These are phyloP conservation scores for Houttuynia cordata DNA, from an alignment of 164 flowering plant species.

Conservation along the genomic window DNA sequence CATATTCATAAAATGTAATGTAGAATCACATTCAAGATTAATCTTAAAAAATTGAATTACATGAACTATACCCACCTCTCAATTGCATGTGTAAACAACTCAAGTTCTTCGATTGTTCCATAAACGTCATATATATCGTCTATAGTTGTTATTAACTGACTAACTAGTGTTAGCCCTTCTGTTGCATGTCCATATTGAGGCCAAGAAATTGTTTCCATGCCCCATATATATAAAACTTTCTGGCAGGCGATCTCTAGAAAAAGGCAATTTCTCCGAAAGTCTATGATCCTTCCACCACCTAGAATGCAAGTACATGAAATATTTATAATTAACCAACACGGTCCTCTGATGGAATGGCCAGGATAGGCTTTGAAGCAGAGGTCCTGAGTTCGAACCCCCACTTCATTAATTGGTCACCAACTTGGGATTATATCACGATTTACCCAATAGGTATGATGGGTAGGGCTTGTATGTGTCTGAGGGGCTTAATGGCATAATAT, in stretches of 20 bases:
- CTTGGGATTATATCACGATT: no score
- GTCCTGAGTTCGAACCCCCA: no score
- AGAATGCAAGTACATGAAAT: neutral
- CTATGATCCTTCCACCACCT: slow-evolving; percentile 43
- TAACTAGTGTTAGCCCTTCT: neutral
- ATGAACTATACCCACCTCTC: neutral
- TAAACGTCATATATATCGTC: slow-evolving; percentile 4
- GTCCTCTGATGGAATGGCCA: no score
- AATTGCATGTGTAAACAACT: slow-evolving; percentile 2
- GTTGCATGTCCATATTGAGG: neutral
- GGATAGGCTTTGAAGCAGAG: neutral
- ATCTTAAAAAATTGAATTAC: neutral
- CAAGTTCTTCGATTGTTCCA: slow-evolving; percentile 1
- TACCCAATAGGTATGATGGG: no score
- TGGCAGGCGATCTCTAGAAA: slow-evolving; percentile 8
- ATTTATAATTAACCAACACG: no score
- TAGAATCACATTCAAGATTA: neutral
- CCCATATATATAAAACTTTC: slow-evolving; percentile 3
- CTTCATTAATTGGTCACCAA: no score
- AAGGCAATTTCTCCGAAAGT: slow-evolving; percentile 13
- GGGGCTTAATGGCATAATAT: no score
- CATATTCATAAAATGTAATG: no score
- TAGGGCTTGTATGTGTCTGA: no score
- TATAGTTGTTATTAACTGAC: neutral
- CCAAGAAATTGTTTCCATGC: neutral